Base-by-base conservation (phyloP, 805 yeast species). In the Candida chauliodis region DNA sequence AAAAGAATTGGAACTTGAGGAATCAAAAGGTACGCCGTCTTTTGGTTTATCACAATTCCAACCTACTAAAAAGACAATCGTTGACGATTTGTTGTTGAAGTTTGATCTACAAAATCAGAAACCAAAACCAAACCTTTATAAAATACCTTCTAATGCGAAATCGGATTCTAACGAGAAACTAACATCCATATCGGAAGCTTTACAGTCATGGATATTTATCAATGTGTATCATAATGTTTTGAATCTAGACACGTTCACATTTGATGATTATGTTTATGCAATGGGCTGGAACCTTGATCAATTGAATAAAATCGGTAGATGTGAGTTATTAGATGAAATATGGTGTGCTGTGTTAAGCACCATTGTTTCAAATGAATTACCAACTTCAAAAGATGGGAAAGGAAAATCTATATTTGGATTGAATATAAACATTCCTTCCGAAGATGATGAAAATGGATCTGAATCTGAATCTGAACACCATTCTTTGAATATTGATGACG, bases 151-250 rank as follows among this genome's bases (percentile, higher is more conserved):
- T 25, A 61, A 61, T 46, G 47, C 63, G 2, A 37, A 25, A 20
- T 52, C 54, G 55, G 55, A 55, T 35, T 18, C 41, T 14, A 38
- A 46, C 9, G 33, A 56, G 17, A 30, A 27, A 16, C 34, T 61
- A 2, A 25, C 32, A 3, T 24, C 52, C 5, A 45, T 63, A 3
- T 69, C 61, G 35, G 76, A 74, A 35, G 72, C 82, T 1, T 53
- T 88, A 17, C 90, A 85, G 49, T 56, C 74, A 3, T 88, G 95
- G 95, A 66, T 76, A 1, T 88, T 87, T 50, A 57, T 86, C 20
- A 85, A 85, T 54, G 71, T 84, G 36, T 87, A 80, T 56, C 76
- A 79, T 47, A 71, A 71, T 24, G 78, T 87, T 1, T 61, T 87
- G 22, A 53, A 72, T 4, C 59, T 88, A n/a, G 88, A 82, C 50